Conservation (phyloP, 108 stramenopile genomes). For the Chaetoceros tenuissimus region DNA sequence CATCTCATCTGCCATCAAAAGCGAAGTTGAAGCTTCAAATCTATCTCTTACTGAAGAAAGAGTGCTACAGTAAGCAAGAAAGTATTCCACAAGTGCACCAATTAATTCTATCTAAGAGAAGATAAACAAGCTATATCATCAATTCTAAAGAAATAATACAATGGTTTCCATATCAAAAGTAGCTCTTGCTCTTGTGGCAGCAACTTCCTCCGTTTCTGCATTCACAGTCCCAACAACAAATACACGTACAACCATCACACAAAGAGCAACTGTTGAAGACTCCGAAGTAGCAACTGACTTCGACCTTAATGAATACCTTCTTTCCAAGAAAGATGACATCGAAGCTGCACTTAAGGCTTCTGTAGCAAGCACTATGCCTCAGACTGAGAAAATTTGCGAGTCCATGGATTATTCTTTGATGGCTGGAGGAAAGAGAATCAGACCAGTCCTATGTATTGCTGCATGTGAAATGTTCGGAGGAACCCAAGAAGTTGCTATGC, state of each 20-base stretch:
- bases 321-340: constrained; percentile 70
- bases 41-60: too few relatives aligned
- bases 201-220: background rate
- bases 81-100: too few relatives aligned
- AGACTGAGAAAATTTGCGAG: constrained; percentile 84
- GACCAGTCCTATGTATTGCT: constrained; percentile 89
- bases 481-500: constrained; percentile 72
- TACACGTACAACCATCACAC: background rate
- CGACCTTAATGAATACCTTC: constrained; percentile 75
- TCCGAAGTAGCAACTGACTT: constrained; percentile 23
- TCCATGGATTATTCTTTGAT: constrained; percentile 92
- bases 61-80: too few relatives aligned
- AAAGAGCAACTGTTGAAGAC: background rate
- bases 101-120: too few relatives aligned
- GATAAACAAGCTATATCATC: too few relatives aligned
- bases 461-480: constrained; percentile 92
- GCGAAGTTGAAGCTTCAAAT: too few relatives aligned
- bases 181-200: background rate
- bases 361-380: constrained; percentile 37
- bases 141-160: too few relatives aligned
- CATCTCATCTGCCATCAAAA: too few relatives aligned
- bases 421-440: constrained; percentile 93
- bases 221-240: background rate
- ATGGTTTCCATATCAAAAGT: background rate
- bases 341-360: constrained; percentile 78